A percentile compares a stretch with the other conserved stretches of the same genome.
Conservation (phyloP, 148 eudicot species). For the Talinum fruticosum region DNA sequence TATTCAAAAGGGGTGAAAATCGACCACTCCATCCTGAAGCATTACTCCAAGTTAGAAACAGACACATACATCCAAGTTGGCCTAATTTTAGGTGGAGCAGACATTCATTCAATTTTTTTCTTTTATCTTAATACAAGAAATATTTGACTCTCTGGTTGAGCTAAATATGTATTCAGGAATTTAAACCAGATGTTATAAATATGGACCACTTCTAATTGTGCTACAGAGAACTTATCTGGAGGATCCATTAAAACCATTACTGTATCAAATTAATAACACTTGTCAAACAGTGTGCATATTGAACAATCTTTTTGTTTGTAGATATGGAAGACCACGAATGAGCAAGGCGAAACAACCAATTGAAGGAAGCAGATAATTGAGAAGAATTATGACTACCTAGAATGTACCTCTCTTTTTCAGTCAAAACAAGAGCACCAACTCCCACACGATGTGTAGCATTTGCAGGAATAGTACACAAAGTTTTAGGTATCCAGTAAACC, state of each 20-base stretch:
- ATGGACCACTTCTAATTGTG: background rate
- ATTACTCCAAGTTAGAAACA: background rate
- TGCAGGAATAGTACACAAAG: slow-evolving; percentile 58
- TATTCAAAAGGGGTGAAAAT: slow-evolving; percentile 4
- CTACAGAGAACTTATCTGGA: background rate
- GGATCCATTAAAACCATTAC: background rate
- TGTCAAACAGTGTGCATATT: background rate
- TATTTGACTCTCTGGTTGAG: background rate
- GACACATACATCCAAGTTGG: background rate
- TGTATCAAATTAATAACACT: too few species aligned
- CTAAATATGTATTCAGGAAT: slow-evolving; percentile 1
- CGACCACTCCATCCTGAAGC: background rate
- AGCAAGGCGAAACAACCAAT: background rate
- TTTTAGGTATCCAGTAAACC: slow-evolving; percentile 72
- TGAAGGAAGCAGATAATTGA: background rate
- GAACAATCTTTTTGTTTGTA: background rate
- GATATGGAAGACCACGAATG: background rate
- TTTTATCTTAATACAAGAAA: background rate
- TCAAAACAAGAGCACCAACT: slow-evolving; percentile 71
- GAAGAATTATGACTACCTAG: background rate
- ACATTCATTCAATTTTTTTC: background rate
- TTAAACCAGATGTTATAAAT: background rate
- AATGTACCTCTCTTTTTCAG: slow-evolving; percentile 66
- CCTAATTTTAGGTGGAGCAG: background rate
- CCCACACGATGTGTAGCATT: slow-evolving; percentile 78